Evolutionary conservation across 2,329 filamentous ascomycete genomes (phyloP).

Genomic region (Alternaria atra): DNA sequence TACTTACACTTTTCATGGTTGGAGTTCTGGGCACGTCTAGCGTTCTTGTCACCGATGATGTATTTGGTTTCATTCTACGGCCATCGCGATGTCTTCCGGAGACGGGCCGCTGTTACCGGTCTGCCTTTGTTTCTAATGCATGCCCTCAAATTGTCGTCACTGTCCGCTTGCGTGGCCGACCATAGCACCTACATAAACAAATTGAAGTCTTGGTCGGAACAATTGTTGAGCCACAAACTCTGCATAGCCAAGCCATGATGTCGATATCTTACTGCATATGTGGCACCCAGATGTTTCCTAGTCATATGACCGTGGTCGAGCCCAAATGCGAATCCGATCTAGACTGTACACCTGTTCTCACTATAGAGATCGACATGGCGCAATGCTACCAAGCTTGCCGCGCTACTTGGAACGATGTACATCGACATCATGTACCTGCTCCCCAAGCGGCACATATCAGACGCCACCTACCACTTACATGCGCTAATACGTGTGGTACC

Average conservation of each 20-base stretch:
- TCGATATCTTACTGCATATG: background rate
- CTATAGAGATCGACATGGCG: conserved; percentile 20
- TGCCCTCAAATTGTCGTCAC: background rate
- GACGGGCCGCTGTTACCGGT: background rate
- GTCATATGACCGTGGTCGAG: conserved; percentile 1
- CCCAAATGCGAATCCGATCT: background rate
- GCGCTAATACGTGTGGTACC: background rate
- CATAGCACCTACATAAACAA: background rate
- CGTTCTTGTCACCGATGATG: conserved; percentile 4
- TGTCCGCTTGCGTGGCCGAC: background rate
- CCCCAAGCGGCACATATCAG: conserved; percentile 1
- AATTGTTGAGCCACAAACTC: background rate
- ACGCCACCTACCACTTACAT: background rate
- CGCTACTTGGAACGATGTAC: conserved; percentile 17
- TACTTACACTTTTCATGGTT: conserved; percentile 14
- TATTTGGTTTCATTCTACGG: background rate
- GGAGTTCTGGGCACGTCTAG: conserved; percentile 17
- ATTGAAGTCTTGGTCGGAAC: background rate
- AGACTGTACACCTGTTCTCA: conserved; percentile 3
- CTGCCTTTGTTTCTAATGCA: background rate
- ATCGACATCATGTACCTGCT: conserved; percentile 11
- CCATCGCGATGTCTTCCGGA: background rate
- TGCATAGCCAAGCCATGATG: background rate
- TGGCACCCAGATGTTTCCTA: background rate
- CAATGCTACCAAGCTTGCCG: conserved; percentile 18